Conservation (phyloP, 1,284 basidiomycete genomes). For the Caloboletus inedulis region DNA sequence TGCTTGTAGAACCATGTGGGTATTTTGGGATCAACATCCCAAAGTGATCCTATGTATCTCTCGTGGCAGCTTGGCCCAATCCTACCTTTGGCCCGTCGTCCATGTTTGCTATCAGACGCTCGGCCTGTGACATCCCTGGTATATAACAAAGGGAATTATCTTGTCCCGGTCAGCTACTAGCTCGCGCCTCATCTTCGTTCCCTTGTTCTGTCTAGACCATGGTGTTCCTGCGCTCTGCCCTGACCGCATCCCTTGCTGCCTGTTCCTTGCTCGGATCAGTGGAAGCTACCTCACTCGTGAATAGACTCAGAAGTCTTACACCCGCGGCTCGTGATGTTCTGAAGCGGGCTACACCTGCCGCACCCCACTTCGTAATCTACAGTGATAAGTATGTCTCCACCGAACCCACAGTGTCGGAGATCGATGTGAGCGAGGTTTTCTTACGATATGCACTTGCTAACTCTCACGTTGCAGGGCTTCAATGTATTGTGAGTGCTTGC, state of each 20-base stretch:
- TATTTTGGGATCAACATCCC: not conserved
- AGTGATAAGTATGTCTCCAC: slow-evolving; percentile 42
- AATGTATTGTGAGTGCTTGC: slow-evolving; percentile 39
- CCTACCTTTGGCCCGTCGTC: not conserved
- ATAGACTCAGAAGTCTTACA: not conserved
- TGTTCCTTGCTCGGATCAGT: not conserved
- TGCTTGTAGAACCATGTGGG: not conserved
- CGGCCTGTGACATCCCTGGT: too few relatives aligned
- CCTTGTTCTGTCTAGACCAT: not conserved
- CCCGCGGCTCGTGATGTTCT: slow-evolving; percentile 37
- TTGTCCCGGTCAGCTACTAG: not conserved
- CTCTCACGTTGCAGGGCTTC: slow-evolving; percentile 32
- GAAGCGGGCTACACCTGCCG: slow-evolving; percentile 41
- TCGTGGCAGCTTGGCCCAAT: too few relatives aligned
- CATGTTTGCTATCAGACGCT: not conserved
- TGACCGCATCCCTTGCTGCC: not conserved
- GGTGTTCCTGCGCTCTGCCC: not conserved
- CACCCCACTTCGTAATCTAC: slow-evolving; percentile 53
- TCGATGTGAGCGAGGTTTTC: slow-evolving; percentile 42
- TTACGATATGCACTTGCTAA: not conserved
- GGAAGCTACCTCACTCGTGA: not conserved
- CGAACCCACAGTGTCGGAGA: slow-evolving; percentile 40
- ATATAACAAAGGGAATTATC: not conserved
- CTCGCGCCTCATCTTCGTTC: not conserved
- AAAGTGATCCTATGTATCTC: not conserved